phyloP scores from a whole-genome alignment of 2,329 filamentous ascomycete species.

The Fusarium papillatum region DNA sequence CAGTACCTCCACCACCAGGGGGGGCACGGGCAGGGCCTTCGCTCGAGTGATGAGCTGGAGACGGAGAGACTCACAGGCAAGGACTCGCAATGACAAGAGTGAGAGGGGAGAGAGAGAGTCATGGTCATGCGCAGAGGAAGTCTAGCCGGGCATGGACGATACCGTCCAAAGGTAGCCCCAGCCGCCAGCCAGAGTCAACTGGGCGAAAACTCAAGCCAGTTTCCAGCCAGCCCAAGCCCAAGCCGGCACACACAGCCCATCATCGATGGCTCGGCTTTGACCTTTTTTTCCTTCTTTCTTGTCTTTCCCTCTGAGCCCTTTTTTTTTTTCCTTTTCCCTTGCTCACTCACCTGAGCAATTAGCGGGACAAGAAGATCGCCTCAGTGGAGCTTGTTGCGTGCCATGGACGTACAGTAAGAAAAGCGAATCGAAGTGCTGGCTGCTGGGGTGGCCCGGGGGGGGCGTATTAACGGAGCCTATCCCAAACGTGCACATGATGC shows the following conservation, averaged over 20 bases:
- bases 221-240: constrained; percentile 29
- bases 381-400: constrained; percentile 11
- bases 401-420: background rate
- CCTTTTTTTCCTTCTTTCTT: background rate
- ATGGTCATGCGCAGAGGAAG: constrained; percentile 36
- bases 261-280: constrained; percentile 21
- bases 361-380: constrained; percentile 13
- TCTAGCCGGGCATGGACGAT: constrained; percentile 23
- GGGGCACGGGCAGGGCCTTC: background rate
- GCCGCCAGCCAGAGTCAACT: background rate
- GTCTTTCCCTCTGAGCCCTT: background rate
- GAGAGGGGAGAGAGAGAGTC: background rate
- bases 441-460: background rate
- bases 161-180: constrained; percentile 21
- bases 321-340: constrained; percentile 12
- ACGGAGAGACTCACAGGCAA: background rate
- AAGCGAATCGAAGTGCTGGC: background rate
- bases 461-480: background rate
- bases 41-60: constrained; percentile 19
- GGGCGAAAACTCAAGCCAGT: constrained; percentile 10
- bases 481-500: constrained; percentile 26
- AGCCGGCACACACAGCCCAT: constrained; percentile 23
- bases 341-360: constrained; percentile 11
- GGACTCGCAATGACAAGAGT: background rate
- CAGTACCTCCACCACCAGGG: constrained; percentile 25